Evolutionary conservation across 257 asterid genomes (phyloP).

Genomic region (Anisodus tanguticus): DNA sequence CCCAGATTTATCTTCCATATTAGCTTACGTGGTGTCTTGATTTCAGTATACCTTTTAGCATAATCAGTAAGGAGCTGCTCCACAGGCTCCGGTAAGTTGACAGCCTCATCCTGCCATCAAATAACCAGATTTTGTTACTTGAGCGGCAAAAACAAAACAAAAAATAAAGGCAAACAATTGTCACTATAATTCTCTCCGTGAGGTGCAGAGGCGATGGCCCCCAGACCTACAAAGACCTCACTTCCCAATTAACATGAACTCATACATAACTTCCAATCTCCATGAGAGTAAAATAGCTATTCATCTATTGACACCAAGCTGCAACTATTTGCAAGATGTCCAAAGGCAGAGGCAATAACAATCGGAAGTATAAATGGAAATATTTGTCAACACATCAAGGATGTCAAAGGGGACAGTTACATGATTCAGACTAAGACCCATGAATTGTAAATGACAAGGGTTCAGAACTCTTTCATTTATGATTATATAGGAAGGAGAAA

Average conservation of each 20-base stretch:
- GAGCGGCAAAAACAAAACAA: constrained; percentile 24
- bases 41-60: constrained; percentile 78
- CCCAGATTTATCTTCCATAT: constrained; percentile 97
- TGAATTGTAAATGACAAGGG: not conserved
- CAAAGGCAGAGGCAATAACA: constrained; percentile 12
- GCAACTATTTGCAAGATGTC: not conserved
- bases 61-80: constrained; percentile 80
- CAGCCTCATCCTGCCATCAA: constrained; percentile 74
- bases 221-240: not conserved
- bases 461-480: not conserved
- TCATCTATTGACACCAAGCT: not conserved
- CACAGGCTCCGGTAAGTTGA: constrained; percentile 70
- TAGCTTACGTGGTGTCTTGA: constrained; percentile 97
- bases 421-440: constrained; percentile 24
- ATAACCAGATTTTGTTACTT: constrained; percentile 28
- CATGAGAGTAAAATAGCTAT: not conserved
- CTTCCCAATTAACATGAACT: constrained; percentile 17
- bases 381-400: not conserved
- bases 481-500: constrained; percentile 1
- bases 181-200: not conserved
- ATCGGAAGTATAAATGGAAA: not conserved
- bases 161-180: constrained; percentile 16
- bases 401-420: not conserved
- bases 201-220: not conserved
- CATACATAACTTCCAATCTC: constrained; percentile 3